Conservation (phyloP, 257 asterid genomes). For the Ajuga chamaepitys region DNA sequence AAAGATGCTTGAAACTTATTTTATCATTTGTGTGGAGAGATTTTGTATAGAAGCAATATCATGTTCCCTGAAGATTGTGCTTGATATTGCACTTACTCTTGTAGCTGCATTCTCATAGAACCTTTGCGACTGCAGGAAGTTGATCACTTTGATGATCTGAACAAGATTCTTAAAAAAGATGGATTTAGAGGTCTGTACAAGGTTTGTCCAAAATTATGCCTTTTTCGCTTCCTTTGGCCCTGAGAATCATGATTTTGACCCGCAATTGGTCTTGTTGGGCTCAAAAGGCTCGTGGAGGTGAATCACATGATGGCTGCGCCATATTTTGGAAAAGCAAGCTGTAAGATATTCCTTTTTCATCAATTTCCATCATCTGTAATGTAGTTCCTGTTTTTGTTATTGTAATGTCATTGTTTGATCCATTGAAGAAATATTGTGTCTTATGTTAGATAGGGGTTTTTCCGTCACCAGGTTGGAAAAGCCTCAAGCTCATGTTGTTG, state of each 20-base stretch:
- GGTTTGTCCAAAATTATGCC: constrained; percentile 30
- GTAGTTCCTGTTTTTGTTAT: neutral
- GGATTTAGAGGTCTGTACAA: constrained; percentile 74
- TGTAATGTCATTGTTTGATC: neutral
- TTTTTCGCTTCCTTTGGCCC: constrained; percentile 12
- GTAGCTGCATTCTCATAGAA: constrained; percentile 10
- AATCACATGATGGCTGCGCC: constrained; percentile 77
- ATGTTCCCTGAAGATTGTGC: neutral
- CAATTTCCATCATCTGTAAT: neutral
- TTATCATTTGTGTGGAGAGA: neutral
- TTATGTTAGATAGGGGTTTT: constrained; percentile 4
- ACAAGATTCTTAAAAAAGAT: constrained; percentile 43
- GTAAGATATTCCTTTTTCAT: constrained; percentile 38
- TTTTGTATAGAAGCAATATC: neutral
- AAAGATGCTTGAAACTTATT: neutral
- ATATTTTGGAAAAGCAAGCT: constrained; percentile 62
- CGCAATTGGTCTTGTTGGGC: constrained; percentile 15
- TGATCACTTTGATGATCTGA: constrained; percentile 63
- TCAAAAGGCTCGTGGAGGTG: constrained; percentile 72
- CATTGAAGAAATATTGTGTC: constrained; percentile 1
- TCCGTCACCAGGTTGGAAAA: neutral
- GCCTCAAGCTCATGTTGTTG: neutral
- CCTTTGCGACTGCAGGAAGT: constrained; percentile 60
- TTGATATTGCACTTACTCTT: neutral
- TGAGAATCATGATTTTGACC: constrained; percentile 15